These are phyloP conservation scores for Brassica cretica DNA, from an alignment of 345 rosid genomes.

Conservation along the genomic window DNA sequence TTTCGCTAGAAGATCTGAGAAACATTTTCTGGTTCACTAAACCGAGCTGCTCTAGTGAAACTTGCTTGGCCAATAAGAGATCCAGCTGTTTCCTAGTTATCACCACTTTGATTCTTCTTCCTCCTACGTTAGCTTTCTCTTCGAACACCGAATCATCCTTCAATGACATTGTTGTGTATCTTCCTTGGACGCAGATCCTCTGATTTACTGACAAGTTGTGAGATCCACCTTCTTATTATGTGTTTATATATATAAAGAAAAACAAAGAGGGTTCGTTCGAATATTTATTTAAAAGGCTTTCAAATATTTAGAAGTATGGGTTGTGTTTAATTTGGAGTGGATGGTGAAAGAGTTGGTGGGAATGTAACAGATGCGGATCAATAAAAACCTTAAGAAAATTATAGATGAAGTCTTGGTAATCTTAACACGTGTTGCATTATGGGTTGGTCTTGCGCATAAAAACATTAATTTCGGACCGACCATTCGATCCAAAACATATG, in stretches of 20 bases:
- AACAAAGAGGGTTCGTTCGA: constrained; percentile 12
- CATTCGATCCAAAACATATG: constrained; percentile 6
- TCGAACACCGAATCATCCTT: constrained; percentile 1
- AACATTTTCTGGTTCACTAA: constrained; percentile 16
- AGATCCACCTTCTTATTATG: constrained; percentile 15
- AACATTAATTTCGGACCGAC: constrained; percentile 30
- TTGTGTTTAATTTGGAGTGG: constrained; percentile 44
- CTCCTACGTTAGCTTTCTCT: constrained; percentile 1
- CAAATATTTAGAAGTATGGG: constrained; percentile 21
- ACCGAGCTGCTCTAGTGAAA: constrained; percentile 25
- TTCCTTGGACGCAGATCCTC: constrained; percentile 3
- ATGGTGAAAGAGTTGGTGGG: constrained; percentile 37
- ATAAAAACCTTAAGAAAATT: constrained; percentile 25
- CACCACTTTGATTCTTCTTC: constrained; percentile 36
- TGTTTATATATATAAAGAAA: constrained; percentile 16
- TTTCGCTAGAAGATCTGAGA: constrained; percentile 2
- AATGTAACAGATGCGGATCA: constrained; percentile 40
- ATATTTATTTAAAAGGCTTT: background rate
- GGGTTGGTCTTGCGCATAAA: constrained; percentile 20
- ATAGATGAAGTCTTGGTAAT: constrained; percentile 12
- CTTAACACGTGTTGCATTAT: constrained; percentile 23
- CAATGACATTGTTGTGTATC: background rate
- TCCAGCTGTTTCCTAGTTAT: constrained; percentile 39
- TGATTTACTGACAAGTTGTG: constrained; percentile 2
- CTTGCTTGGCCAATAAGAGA: constrained; percentile 29